Conservation (phyloP, 768 basidiomycete genomes). For the Suillus discolor region DNA sequence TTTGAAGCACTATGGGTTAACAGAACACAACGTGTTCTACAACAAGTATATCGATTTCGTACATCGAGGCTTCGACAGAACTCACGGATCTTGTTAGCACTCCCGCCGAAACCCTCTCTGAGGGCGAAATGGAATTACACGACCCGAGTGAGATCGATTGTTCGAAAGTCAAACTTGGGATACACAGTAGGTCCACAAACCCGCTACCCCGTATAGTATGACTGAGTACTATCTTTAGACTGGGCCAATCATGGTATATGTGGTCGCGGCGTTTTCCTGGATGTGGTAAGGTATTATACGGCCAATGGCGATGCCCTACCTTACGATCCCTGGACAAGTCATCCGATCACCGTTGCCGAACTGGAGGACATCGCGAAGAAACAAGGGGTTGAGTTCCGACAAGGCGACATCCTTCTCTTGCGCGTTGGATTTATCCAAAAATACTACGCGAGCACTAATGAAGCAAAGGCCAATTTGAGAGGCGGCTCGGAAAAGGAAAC, state of each 20-base stretch:
- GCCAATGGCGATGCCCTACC: slow-evolving; percentile 43
- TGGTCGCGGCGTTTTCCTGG: slow-evolving; percentile 67
- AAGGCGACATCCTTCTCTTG: slow-evolving; percentile 62
- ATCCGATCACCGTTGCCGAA: slow-evolving; percentile 53
- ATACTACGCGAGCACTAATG: slow-evolving; percentile 45
- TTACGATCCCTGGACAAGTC: slow-evolving; percentile 65
- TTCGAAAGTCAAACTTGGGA: slow-evolving; percentile 53
- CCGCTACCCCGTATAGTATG: not conserved
- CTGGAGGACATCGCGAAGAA: slow-evolving; percentile 59
- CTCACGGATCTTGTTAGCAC: slow-evolving; percentile 36
- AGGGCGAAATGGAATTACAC: slow-evolving; percentile 48
- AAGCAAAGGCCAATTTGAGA: slow-evolving; percentile 45
- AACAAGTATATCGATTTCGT: slow-evolving; percentile 48
- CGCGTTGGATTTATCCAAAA: slow-evolving; percentile 66
- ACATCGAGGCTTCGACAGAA: not conserved
- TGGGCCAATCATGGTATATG: slow-evolving; percentile 74
- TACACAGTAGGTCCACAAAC: slow-evolving; percentile 57
- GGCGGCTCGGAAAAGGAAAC: slow-evolving; percentile 42
- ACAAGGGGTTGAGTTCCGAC: slow-evolving; percentile 59
- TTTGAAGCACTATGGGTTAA: slow-evolving; percentile 57
- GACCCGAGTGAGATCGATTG: slow-evolving; percentile 53
- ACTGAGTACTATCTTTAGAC: slow-evolving; percentile 38
- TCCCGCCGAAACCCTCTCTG: slow-evolving; percentile 42
- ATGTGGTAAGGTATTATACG: slow-evolving; percentile 58
- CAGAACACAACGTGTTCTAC: slow-evolving; percentile 58